Evolutionary conservation across 148 eudicot genomes (phyloP).

Genomic region (Oxyria digyna): DNA sequence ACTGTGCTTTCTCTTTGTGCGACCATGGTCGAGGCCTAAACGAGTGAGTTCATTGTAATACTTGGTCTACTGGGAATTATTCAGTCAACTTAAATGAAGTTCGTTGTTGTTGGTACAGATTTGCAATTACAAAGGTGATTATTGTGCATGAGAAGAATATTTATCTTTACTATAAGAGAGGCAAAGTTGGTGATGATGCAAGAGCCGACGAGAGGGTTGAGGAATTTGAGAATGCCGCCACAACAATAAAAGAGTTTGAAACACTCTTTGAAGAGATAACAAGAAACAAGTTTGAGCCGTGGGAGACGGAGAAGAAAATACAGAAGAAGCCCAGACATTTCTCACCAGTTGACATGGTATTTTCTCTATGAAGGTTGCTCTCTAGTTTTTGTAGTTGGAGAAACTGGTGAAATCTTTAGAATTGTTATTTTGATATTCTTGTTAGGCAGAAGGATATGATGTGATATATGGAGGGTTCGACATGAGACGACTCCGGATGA

Average conservation of each 20-base stretch:
- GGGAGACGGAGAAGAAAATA: slow-evolving; percentile 80
- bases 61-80: no score
- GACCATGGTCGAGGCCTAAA: slow-evolving; percentile 45
- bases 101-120: slow-evolving; percentile 17
- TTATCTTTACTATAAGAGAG: slow-evolving; percentile 60
- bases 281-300: slow-evolving; percentile 59
- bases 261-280: slow-evolving; percentile 60
- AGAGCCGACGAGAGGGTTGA: slow-evolving; percentile 57
- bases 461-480: slow-evolving; percentile 66
- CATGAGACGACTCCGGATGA: slow-evolving; percentile 50
- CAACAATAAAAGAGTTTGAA: slow-evolving; percentile 50
- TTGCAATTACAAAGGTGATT: slow-evolving; percentile 53
- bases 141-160: slow-evolving; percentile 43
- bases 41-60: slow-evolving; percentile 48
- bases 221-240: slow-evolving; percentile 39
- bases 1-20: slow-evolving; percentile 52
- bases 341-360: slow-evolving; percentile 66
- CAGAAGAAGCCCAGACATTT: slow-evolving; percentile 50
- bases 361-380: neutral
- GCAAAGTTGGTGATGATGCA: slow-evolving; percentile 47
- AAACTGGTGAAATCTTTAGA: no score
- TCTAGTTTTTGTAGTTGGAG: no score
- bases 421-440: no score
- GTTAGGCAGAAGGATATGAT: no score
- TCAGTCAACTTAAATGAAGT: neutral